Evolutionary conservation across 495 filamentous ascomycete genomes (phyloP), one percentile per base, ranked within the genome.

Genomic region (Penicillium ochrochloron): DNA sequence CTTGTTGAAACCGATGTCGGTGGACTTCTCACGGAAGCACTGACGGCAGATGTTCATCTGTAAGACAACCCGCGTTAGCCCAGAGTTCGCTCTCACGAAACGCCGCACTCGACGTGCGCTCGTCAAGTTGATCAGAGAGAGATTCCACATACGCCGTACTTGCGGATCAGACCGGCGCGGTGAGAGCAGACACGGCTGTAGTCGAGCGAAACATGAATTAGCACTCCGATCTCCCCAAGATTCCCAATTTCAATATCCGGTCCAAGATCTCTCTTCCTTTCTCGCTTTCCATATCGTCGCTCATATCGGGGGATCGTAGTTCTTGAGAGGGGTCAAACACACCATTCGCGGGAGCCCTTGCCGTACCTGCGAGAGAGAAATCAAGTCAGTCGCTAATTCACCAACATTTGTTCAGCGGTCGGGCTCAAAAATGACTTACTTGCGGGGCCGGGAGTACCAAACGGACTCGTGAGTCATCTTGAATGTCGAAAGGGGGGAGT

Each of bases 401-500:
- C 53, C 34, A 29, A 51, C 25, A 39, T 63, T 62, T 62, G 33
- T 29, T 34, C 60, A 42, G 54, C 44, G 17, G 23, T 61, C 62
- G 50, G 44, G 50, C 57, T 59, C 44, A 48, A 55, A 41, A 56
- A 19, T 68, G 68, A 70, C 79, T 76, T 94, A 97, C 78, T 80
- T 90, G 82, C 94, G 91, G 70, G 95, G 95, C 78, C 95, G 93
- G 78, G 92, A 96, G 90, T 94, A 96, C 95, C 95, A 99, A 83
- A 99, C 93, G 70, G 90, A 92, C 85, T 97, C 95, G 93, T 99
- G 93, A 88, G 94, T 94, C 94, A 97, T 97, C 75, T 92, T 86
- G 79, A 75, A 71, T 64, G 70, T 73, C 71, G 73, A 70, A 75
- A 73, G 67, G 65, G 69, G 74, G 70, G 68, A 67, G 71, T 75